Conservation (phyloP, 129 eudicot species). For the Oenanthe sinensis region DNA sequence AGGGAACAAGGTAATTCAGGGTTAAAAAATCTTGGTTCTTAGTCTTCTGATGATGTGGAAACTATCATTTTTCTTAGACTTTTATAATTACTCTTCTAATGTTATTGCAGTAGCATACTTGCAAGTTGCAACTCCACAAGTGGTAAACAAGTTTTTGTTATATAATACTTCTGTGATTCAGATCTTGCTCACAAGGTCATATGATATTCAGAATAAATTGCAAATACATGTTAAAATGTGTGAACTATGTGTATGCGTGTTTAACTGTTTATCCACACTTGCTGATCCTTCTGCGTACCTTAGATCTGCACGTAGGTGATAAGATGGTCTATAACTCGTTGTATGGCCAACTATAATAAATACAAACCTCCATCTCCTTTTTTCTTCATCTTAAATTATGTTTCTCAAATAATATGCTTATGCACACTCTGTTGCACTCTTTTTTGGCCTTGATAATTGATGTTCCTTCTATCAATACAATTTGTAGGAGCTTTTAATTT, state of each 20-base stretch:
- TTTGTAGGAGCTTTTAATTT: background rate
- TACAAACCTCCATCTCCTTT: background rate
- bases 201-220: background rate
- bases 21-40: background rate
- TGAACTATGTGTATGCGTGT: no score
- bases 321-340: background rate
- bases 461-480: background rate
- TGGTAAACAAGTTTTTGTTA: background rate
- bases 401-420: background rate
- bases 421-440: background rate
- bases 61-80: background rate
- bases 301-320: background rate
- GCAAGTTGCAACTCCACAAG: background rate
- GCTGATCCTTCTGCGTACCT: background rate
- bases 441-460: background rate
- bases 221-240: background rate
- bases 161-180: background rate
- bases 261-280: background rate
- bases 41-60: background rate
- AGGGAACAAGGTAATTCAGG: conserved; percentile 40
- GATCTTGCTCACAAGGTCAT: background rate
- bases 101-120: background rate
- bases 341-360: background rate
- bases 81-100: background rate
- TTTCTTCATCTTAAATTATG: background rate